Evolutionary conservation across 495 filamentous ascomycete genomes (phyloP).

Genomic region (Podospora conica): DNA sequence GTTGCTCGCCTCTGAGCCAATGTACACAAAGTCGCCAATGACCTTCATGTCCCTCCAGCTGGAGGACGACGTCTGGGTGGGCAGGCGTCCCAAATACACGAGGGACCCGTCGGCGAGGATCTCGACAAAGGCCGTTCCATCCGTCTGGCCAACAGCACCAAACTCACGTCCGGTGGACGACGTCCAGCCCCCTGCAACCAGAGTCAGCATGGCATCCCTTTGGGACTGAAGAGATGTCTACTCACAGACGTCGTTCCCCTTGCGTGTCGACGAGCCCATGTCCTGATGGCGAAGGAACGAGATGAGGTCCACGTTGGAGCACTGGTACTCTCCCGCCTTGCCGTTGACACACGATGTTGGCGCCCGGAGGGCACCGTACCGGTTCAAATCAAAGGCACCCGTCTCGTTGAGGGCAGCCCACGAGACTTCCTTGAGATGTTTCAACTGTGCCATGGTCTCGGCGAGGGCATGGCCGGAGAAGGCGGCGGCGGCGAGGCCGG

Average conservation of each 20-base stretch:
- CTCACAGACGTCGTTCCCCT: constrained; percentile 17
- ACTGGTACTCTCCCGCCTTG: constrained; percentile 18
- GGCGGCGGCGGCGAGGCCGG: background rate
- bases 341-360: constrained; percentile 13
- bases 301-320: constrained; percentile 13
- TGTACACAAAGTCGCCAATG: constrained; percentile 37
- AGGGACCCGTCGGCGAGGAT: constrained; percentile 33
- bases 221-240: background rate
- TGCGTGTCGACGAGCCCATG: constrained; percentile 15
- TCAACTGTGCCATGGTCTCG: constrained; percentile 15
- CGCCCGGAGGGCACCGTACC: background rate
- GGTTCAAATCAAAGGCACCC: constrained; percentile 11
- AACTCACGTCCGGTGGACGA: constrained; percentile 39
- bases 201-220: background rate
- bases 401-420: constrained; percentile 8
- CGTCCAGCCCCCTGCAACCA: constrained; percentile 34
- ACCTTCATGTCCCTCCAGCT: constrained; percentile 44
- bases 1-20: constrained; percentile 39
- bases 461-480: constrained; percentile 1
- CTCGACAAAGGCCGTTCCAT: constrained; percentile 44
- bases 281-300: constrained; percentile 17
- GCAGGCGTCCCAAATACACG: constrained; percentile 45
- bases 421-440: constrained; percentile 5
- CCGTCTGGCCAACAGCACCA: constrained; percentile 42
- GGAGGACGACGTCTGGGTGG: constrained; percentile 26